Evolutionary conservation across 2,329 filamentous ascomycete genomes (phyloP), one percentile per base, ranked within the genome.

Genomic region (Didymella lethalis): DNA sequence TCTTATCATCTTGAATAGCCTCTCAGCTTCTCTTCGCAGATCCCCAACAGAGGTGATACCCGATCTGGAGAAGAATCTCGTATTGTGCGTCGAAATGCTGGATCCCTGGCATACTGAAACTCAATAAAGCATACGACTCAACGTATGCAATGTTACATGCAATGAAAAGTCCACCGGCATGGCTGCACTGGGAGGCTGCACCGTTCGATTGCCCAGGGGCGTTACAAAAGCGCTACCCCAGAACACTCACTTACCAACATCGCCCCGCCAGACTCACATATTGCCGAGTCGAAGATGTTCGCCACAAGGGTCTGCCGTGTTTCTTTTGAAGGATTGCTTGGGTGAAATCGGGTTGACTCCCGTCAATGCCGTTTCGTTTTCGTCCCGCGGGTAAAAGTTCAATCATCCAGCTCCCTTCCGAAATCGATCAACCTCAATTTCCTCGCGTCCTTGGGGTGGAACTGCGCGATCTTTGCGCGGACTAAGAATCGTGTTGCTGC

Each of bases 401-500:
- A 77, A 36, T 75, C 75, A 54, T 78, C 76, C 56, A 79, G 57
- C 55, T 75, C 76, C 31, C 72, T 64, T 29, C 81, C 82, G 73
- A 85, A 85, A 68, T 85, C 83, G 60, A 85, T 81, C 63, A 85
- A 68, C 31, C 83, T 78, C 59, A 85, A 64, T 60, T 80, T 80
- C 58, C 76, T 75, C 16, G 84, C 84, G 73, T 86, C 83, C 57
- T 80, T 81, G 1, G 83, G 82, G 68, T 85, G 82, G 48, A 84
- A 84, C 59, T 85, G 83, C 14, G 84, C 84, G 55, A 86, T 80
- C 67, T 84, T 86, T 11, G 82, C 82, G 64, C 82, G 77, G 16
- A 86, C 80, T 32, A 86, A 69, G 61, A 85, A 85, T 43, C 84
- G 76, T 7, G 82, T 81, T 16, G 81, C 80, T 14, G 83, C 84